These are phyloP conservation scores for Yarrowia osloensis DNA, from an alignment of 805 yeast species.

Conservation along the genomic window DNA sequence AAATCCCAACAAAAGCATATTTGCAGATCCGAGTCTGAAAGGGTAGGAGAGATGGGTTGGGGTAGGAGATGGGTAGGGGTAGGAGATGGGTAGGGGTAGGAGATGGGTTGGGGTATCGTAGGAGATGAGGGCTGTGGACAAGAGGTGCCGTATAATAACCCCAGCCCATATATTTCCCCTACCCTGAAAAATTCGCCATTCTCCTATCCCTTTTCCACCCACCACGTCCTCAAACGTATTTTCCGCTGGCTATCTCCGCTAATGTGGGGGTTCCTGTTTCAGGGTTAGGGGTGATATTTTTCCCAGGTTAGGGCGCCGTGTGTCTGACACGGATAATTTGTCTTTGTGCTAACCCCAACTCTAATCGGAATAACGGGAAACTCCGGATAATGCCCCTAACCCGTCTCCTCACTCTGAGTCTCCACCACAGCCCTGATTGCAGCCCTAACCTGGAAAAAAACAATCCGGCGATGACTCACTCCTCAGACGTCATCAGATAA, in stretches of 20 bases:
- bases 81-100: no score
- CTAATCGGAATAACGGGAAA: conserved; percentile 25
- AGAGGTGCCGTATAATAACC: no score
- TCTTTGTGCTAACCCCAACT: background rate
- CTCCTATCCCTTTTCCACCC: background rate
- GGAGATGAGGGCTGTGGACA: no score
- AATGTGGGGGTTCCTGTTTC: background rate
- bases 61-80: no score
- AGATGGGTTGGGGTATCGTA: no score
- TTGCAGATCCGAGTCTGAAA: conserved; percentile 26
- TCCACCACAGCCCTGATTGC: background rate
- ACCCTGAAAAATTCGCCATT: no score
- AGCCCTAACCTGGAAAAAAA: background rate
- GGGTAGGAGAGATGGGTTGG: background rate
- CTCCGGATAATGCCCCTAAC: conserved; percentile 12
- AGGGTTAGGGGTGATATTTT: background rate
- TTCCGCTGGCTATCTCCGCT: background rate
- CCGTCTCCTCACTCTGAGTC: background rate
- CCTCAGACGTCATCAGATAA: background rate
- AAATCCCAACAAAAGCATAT: conserved; percentile 20
- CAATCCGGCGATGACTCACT: background rate
- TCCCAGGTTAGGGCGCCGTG: conserved; percentile 13
- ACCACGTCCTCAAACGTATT: no score
- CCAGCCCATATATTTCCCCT: no score
- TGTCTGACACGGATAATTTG: conserved; percentile 24